Base-by-base conservation (phyloP, 768 basidiomycete genomes). In the Suillus paluster region DNA sequence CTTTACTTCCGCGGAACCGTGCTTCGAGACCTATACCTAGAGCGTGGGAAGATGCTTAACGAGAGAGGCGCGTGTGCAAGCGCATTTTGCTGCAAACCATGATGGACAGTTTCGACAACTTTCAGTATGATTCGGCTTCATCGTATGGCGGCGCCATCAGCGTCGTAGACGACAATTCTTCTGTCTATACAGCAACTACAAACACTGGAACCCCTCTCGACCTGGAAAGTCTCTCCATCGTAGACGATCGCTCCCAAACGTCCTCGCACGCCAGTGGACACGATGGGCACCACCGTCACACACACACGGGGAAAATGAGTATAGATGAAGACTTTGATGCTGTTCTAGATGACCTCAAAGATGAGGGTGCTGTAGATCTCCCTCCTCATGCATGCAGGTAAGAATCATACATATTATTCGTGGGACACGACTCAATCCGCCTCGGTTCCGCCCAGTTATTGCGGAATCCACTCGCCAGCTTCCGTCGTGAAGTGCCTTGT, bases 361-460 rank as follows among this genome's bases (percentile, higher is more conserved):
- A 93, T 65, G 93, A 92, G 66, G 81, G 80, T 14, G 80, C 85
- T 17, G 81, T 94, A 38, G 91, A 95, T 78, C 74, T 96, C 56
- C 94, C 94, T 2, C 86, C 91, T 11, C 97, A 98, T 75, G 97
- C 97, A 10, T 98, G 96, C 92, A 95, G 93, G 96, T 95, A 60
- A 63, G 84, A 79, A 60, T 30, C 4, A 50, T 23, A 52, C 45
- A 14, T 17, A 34, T 48, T 39, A 17, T 59, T 21, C 42, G 33
- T 62, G 36, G 57, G 55, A 57, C 57, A 59, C 53, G 52, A 50
- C 50, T 45, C 65, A 58, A 60, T 41, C 33, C 34, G 34, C 39
- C 27, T 53, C 36, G 36, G 15, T 25, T 15, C 23, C 45, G 65
- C 36, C 21, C 64, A 97, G 97, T 73, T 99, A 99, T 71, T 99